Evolutionary conservation across 805 yeast genomes (phyloP).

Genomic region (Wickerhamiella siamensis): DNA sequence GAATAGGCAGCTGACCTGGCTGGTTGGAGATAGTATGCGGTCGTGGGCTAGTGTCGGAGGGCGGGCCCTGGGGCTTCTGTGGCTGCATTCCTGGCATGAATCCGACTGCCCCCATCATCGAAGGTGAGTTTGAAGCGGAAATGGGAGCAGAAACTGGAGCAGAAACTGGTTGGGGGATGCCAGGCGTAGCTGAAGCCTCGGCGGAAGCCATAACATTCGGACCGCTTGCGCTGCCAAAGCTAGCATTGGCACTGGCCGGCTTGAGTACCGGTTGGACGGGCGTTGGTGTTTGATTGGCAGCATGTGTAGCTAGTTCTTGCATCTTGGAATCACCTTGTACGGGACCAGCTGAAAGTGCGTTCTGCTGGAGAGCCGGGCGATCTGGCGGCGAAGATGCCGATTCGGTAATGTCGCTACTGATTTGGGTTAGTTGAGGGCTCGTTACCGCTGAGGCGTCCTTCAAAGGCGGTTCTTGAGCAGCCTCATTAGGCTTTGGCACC

Average conservation of each 20-base stretch:
- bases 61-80: too few species aligned
- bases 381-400: neutral
- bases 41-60: too few species aligned
- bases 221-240: too few species aligned
- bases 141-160: too few species aligned
- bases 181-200: too few species aligned
- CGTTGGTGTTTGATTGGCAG: neutral
- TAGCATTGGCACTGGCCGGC: neutral
- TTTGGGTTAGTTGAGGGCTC: neutral
- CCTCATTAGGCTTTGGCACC: neutral
- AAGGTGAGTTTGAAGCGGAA: too few species aligned
- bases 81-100: too few species aligned
- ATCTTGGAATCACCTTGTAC: neutral
- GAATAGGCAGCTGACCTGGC: neutral
- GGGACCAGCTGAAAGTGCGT: neutral
- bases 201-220: too few species aligned
- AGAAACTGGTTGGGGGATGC: too few species aligned
- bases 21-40: too few species aligned
- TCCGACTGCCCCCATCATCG: too few species aligned
- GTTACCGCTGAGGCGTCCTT: neutral
- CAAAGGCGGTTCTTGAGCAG: neutral
- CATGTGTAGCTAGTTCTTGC: neutral
- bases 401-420: neutral
- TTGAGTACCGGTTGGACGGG: neutral
- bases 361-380: neutral